Conservation (phyloP, 768 basidiomycete genomes). For the Pulveroboletus frians region DNA sequence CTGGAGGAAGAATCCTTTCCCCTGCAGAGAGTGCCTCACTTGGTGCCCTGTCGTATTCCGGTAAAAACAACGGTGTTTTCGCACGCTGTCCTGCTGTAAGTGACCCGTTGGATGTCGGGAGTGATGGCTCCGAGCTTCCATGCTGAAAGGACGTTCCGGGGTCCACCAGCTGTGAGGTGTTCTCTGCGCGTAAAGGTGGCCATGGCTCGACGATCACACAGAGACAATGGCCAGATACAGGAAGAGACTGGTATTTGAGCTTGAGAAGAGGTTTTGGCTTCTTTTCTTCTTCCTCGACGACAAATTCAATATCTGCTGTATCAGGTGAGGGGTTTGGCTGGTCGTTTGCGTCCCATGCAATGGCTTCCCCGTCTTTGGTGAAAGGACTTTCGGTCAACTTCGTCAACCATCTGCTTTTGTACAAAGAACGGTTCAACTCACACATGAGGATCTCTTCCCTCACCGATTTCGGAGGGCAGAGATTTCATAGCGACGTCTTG, state of each 20-base stretch:
- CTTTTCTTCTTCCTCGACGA: slow-evolving; percentile 53
- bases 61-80: slow-evolving; percentile 69
- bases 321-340: neutral
- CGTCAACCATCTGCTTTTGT: neutral
- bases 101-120: slow-evolving; percentile 14
- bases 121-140: slow-evolving; percentile 28
- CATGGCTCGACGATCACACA: slow-evolving; percentile 83
- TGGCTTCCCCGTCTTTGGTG: neutral
- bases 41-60: slow-evolving; percentile 48
- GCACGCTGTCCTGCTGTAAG: slow-evolving; percentile 32
- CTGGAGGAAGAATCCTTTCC: slow-evolving; percentile 32
- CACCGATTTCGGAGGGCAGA: neutral
- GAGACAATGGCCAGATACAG: slow-evolving; percentile 65
- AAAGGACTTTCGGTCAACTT: neutral
- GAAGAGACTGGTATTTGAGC: slow-evolving; percentile 66
- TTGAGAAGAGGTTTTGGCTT: slow-evolving; percentile 70
- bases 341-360: neutral
- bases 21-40: slow-evolving; percentile 32
- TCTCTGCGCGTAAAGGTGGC: slow-evolving; percentile 44
- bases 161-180: slow-evolving; percentile 30
- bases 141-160: slow-evolving; percentile 23
- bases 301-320: slow-evolving; percentile 34
- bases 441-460: neutral
- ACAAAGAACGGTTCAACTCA: slow-evolving; percentile 1
- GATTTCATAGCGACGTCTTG: slow-evolving; percentile 18